phyloP scores from a whole-genome alignment of 192 early-diverging fungal genomes.

The Coemansia sp. region DNA sequence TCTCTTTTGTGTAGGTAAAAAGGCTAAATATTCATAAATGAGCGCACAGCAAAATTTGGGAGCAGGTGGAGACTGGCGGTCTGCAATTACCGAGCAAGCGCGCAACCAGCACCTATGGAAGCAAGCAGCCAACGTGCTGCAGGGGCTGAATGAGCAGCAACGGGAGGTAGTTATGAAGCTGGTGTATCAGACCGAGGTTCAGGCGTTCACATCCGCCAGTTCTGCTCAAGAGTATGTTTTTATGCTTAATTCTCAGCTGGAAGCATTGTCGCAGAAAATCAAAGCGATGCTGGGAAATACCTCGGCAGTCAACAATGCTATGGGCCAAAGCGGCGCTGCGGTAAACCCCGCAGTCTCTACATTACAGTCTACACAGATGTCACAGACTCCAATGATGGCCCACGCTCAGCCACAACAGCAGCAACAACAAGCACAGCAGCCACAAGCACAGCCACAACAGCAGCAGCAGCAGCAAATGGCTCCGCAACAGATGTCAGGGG shows the following conservation, averaged over 20 bases:
- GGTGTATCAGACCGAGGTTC: constrained; percentile 14
- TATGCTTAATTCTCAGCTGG: constrained; percentile 8
- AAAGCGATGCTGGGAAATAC: constrained; percentile 1
- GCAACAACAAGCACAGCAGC: constrained; percentile 12
- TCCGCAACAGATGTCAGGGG: not conserved
- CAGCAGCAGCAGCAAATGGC: not conserved
- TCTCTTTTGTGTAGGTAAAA: too few species aligned
- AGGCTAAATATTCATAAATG: constrained; percentile 10
- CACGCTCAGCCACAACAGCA: constrained; percentile 19
- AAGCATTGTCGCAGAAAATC: constrained; percentile 16
- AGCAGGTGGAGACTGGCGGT: constrained; percentile 28
- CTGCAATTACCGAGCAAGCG: constrained; percentile 17
- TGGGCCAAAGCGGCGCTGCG: constrained; percentile 7
- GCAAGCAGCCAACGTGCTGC: constrained; percentile 12
- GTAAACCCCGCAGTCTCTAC: constrained; percentile 4
- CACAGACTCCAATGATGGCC: constrained; percentile 5
- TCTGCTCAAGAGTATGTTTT: constrained; percentile 37
- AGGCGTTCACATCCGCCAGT: constrained; percentile 10
- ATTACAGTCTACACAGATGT: constrained; percentile 11
- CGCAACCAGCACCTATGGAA: constrained; percentile 18
- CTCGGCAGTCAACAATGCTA: constrained; percentile 5
- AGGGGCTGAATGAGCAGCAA: constrained; percentile 17
- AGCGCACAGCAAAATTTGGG: constrained; percentile 26
- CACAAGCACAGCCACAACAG: constrained; percentile 23
- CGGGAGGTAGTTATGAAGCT: constrained; percentile 6